Evolutionary conservation across 768 basidiomycete genomes (phyloP), one percentile per base, ranked within the genome.

Genomic region (Pilatotrama ljubarskyi): DNA sequence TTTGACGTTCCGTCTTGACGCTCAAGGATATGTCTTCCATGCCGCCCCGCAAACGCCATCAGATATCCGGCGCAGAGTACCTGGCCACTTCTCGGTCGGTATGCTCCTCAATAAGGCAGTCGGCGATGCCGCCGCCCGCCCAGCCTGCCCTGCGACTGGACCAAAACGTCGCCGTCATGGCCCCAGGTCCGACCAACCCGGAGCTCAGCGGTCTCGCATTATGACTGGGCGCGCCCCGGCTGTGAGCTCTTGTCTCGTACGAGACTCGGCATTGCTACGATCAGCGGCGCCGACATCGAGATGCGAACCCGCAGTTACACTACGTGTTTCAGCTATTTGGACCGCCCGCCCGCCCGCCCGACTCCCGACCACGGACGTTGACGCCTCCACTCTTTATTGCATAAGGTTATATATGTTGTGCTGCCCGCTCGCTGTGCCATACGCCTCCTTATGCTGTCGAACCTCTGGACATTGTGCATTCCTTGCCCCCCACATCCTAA

Each of bases 41-140:
- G 37, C 69, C 67, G 18, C 67, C 67, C 11, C 62, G 65, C 22
- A 70, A 70, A 64, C 69, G 68, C 54, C 67, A 66, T 26, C 68
- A 69, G 59, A 51, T 68, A 49, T 62, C 65, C 50, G 54, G 58
- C 44, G 52, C 59, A 47, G 61, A 56, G 43, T 59, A 57, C 61
- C 51, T 59, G 58, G 55, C 64, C 52, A 51, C 59, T 54, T 43
- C 65, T 55, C 58, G 62, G 22, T 58, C 65, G 55, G 62, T 63
- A 60, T 58, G 59, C 51, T 57, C 65, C 40, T 61, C 65, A 59
- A 55, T 66, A 22, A 60, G 65, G 42, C 65, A 63, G 35, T 59
- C 59, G n/a, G 51, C 51, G 36, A 43, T 62, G 54, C 35, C 58
- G 41, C 51, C 61, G 35, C 47, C 61, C 24, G 40, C 38, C 2